phyloP scores from a whole-genome alignment of 78 protist species.

The Diacronema lutheri region DNA sequence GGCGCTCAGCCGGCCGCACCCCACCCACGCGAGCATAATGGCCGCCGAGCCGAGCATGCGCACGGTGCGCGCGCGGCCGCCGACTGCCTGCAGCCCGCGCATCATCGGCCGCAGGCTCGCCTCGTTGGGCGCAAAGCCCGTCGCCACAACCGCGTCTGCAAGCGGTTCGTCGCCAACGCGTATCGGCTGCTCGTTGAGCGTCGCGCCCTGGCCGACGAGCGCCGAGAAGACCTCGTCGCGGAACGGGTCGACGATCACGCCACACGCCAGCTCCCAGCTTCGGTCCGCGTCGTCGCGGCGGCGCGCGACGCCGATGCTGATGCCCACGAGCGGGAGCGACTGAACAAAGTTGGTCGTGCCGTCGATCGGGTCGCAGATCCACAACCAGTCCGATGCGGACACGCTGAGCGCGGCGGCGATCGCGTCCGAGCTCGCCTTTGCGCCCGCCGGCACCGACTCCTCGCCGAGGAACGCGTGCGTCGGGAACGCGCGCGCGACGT shows the following conservation, averaged over 20 bases:
- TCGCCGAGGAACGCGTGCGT: conserved; percentile 17
- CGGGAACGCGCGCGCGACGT: not conserved
- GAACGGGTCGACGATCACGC: conserved; percentile 56
- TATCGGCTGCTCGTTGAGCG: conserved; percentile 46
- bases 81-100: not conserved
- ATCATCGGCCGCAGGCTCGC: not conserved
- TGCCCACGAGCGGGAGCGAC: conserved; percentile 35
- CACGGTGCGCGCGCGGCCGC: not conserved
- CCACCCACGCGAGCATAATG: conserved; percentile 65
- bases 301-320: conserved; percentile 56
- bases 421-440: not conserved
- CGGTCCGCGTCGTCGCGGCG: not conserved
- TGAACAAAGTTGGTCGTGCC: conserved; percentile 87
- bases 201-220: conserved; percentile 52
- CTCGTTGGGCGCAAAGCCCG: not conserved
- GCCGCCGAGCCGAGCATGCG: conserved; percentile 63
- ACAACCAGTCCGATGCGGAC: conserved; percentile 3
- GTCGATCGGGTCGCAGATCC: conserved; percentile 85
- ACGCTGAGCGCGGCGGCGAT: not conserved
- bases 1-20: conserved; percentile 52
- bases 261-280: conserved; percentile 34
- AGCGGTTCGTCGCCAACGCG: not conserved
- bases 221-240: conserved; percentile 64
- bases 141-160: not conserved
- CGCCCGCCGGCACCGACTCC: not conserved